Base-by-base conservation (phyloP, 192 early-diverging fungal species). In the Gamsiella multidivaricata region DNA sequence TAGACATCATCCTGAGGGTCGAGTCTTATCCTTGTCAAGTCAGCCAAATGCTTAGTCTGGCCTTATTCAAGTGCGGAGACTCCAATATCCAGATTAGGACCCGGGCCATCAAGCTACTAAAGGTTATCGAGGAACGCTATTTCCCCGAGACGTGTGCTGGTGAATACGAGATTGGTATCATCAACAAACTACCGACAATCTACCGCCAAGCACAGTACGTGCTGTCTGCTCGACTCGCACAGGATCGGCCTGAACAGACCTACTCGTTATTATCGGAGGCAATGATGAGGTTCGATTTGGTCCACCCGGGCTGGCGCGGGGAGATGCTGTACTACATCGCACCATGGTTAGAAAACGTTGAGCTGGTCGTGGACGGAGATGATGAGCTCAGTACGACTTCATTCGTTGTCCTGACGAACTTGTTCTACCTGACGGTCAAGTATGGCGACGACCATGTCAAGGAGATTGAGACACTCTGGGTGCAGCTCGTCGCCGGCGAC, bases 341-440 rank as follows among this genome's bases (percentile, higher is more conserved):
- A 12, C 94, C 94, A 3, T 96, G 94, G 94, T 71, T 95, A 12
- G 83, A 91, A 14, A 95, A 94, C 56, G 78, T 95, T 9, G 89
- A 94, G 46, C 70, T 93, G 29, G 61, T 83, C 3, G 76, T 80
- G 18, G 71, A 78, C 8, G 80, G 79, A 36, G 78, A 84, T 17
- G 69, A 71, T 2, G 85, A 84, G 50, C 68, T 88, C 12, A 80
- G 65, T 29, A 62, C 64, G 39, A 85, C 84, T 17, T 86, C 83
- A 2, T 86, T 75, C 64, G 87, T 85, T 42, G 78, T 96, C 10
- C 74, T 95, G 18, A 89, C 87, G 11, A 93, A 94, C 68, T 60
- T 96, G 1, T 93, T 93, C 56, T 95, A 91, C 63, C 83, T 96
- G 26, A 96, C 93, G 9, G 83, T 94, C 42, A 90, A 88, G 53